phyloP scores from a whole-genome alignment of 2,329 filamentous ascomycete genomes.

The Alternaria triticimaculans region DNA sequence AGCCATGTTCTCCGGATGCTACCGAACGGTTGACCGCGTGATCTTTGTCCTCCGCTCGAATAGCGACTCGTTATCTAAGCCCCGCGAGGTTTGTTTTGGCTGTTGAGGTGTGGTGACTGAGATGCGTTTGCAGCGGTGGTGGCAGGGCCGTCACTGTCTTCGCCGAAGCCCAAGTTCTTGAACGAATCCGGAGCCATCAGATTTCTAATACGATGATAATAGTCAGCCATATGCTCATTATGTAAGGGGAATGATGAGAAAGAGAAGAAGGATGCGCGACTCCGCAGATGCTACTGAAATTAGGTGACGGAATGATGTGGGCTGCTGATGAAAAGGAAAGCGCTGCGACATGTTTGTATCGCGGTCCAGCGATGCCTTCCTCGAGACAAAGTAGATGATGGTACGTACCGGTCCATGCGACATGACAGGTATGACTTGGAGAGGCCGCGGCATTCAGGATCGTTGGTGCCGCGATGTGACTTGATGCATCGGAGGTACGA shows the following conservation, averaged over 20 bases:
- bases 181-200: conserved; percentile 96
- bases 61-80: conserved; percentile 22
- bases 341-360: background rate
- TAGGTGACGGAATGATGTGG: conserved; percentile 31
- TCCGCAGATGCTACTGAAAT: conserved; percentile 30
- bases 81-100: conserved; percentile 30
- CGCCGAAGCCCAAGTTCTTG: conserved; percentile 84
- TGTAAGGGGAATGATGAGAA: conserved; percentile 10
- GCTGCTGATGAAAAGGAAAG: background rate
- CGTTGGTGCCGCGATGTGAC: conserved; percentile 81
- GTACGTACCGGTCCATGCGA: conserved; percentile 87
- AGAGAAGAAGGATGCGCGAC: background rate
- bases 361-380: background rate
- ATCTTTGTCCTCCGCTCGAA: conserved; percentile 29
- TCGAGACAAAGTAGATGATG: background rate
- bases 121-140: conserved; percentile 37
- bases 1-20: conserved; percentile 39
- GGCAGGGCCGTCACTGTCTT: conserved; percentile 50
- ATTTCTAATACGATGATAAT: conserved; percentile 60
- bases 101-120: conserved; percentile 30
- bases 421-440: conserved; percentile 90
- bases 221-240: background rate
- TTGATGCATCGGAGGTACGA: conserved; percentile 88
- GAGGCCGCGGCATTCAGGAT: conserved; percentile 80
- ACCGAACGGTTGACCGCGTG: conserved; percentile 32